Evolutionary conservation across 805 yeast genomes (phyloP).

Genomic region (Cyberlindnera mycetangii): DNA sequence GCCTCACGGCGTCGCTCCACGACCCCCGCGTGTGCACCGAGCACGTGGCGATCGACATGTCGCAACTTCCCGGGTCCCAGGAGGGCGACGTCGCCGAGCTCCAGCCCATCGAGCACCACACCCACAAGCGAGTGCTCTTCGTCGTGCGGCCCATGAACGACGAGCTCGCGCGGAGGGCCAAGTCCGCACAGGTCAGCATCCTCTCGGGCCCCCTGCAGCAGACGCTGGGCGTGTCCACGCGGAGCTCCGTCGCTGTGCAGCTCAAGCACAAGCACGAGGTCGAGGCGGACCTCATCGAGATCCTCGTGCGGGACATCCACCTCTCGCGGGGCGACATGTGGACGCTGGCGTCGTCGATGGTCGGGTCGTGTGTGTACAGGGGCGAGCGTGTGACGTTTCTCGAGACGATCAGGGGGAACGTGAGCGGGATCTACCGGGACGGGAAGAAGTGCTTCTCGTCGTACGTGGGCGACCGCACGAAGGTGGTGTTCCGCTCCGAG

Average conservation of each 20-base stretch:
- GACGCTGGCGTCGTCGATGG: slow-evolving; percentile 63
- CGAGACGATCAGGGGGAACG: slow-evolving; percentile 58
- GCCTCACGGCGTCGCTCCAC: slow-evolving; percentile 44
- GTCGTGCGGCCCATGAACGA: slow-evolving; percentile 36
- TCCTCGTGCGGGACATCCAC: slow-evolving; percentile 75
- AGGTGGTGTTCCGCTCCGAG: slow-evolving; percentile 84
- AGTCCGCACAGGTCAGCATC: slow-evolving; percentile 48
- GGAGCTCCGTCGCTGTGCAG: slow-evolving; percentile 62
- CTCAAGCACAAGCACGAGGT: slow-evolving; percentile 43
- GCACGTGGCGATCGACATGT: slow-evolving; percentile 60
- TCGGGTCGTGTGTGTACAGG: slow-evolving; percentile 61
- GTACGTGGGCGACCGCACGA: slow-evolving; percentile 70
- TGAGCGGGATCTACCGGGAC: slow-evolving; percentile 57
- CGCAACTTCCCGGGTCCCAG: slow-evolving; percentile 55
- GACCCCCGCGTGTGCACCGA: slow-evolving; percentile 58
- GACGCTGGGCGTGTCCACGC: slow-evolving; percentile 59
- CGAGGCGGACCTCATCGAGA: slow-evolving; percentile 80
- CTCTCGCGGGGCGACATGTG: slow-evolving; percentile 93
- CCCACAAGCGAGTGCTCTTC: slow-evolving; percentile 41
- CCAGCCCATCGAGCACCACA: slow-evolving; percentile 35
- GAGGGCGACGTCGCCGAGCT: slow-evolving; percentile 80
- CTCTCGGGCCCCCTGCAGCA: slow-evolving; percentile 57
- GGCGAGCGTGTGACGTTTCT: slow-evolving; percentile 64
- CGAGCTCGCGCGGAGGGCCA: slow-evolving; percentile 31
- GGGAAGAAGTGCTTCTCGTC: slow-evolving; percentile 76